Conservation (phyloP, 306 rosid genomes). For the Sicyos baderoa region DNA sequence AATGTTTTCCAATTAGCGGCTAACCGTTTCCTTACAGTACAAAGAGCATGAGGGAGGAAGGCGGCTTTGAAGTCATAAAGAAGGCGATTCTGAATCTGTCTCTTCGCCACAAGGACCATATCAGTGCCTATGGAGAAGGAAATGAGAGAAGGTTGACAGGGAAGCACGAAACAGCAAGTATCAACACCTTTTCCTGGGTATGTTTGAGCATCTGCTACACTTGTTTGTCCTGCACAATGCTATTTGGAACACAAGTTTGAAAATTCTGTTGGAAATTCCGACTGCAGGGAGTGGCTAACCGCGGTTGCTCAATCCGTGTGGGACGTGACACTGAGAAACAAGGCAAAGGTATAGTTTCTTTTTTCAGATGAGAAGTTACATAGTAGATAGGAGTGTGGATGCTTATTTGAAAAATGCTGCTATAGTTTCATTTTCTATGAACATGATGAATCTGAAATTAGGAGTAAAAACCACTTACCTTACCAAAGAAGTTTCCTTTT, state of each 20-base stretch:
- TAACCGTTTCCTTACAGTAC: slow-evolving; percentile 47
- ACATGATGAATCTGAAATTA: background rate
- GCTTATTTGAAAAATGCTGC: background rate
- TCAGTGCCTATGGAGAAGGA: slow-evolving; percentile 96
- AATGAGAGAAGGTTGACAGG: slow-evolving; percentile 98
- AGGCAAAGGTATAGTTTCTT: slow-evolving; percentile 59
- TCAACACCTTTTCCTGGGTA: slow-evolving; percentile 91
- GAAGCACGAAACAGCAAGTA: slow-evolving; percentile 91
- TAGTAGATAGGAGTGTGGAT: background rate
- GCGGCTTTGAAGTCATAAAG: slow-evolving; percentile 84
- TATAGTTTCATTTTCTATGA: background rate
- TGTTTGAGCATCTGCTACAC: slow-evolving; percentile 20
- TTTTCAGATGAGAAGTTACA: background rate
- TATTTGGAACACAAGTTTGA: slow-evolving; percentile 15
- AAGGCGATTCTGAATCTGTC: slow-evolving; percentile 92
- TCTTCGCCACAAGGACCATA: slow-evolving; percentile 81
- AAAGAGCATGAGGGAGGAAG: slow-evolving; percentile 96
- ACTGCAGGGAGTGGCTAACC: slow-evolving; percentile 93
- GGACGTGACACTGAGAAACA: slow-evolving; percentile 85
- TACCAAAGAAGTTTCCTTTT: background rate
- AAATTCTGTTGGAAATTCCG: slow-evolving; percentile 18
- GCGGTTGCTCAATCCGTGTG: slow-evolving; percentile 97
- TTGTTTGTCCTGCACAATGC: slow-evolving; percentile 15
- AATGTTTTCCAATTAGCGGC: slow-evolving; percentile 12
- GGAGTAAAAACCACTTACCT: background rate